These are phyloP conservation scores for Trichoderma sp. DNA, from an alignment of 2,329 filamentous ascomycete genomes.

Conservation along the genomic window DNA sequence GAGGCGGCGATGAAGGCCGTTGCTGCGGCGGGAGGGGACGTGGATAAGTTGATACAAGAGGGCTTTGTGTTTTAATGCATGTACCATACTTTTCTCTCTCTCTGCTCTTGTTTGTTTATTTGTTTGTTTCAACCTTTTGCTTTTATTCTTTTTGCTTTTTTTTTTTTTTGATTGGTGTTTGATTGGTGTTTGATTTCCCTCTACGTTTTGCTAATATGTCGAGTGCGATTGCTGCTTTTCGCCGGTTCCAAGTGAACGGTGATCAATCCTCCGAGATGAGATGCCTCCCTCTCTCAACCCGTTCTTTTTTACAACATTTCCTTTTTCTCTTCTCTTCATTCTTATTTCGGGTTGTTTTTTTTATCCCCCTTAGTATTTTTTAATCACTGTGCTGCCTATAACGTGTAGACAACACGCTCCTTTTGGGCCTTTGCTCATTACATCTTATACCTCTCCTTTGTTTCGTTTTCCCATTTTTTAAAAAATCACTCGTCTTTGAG, in stretches of 20 bases:
- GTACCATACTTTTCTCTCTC: background rate
- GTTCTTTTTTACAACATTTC: background rate
- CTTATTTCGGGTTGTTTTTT: background rate
- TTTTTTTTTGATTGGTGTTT: no score
- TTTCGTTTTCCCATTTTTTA: background rate
- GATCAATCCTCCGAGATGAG: no score
- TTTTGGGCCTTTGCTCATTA: background rate
- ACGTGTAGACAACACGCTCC: background rate
- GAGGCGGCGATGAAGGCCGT: slow-evolving; percentile 68
- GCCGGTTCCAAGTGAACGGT: no score
- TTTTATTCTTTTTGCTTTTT: background rate
- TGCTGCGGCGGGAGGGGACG: slow-evolving; percentile 66
- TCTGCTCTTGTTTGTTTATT: background rate
- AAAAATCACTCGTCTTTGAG: background rate
- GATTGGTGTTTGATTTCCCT: no score
- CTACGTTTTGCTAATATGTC: no score
- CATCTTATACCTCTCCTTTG: background rate
- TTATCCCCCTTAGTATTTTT: background rate
- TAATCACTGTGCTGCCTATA: background rate
- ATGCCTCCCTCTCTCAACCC: background rate
- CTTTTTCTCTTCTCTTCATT: background rate
- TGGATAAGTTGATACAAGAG: slow-evolving; percentile 50
- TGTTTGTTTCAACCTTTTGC: background rate
- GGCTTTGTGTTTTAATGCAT: slow-evolving; percentile 42
- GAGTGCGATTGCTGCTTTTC: no score